These are phyloP conservation scores for Brachypodium distachyon DNA, from an alignment of 202 grass and related monocot genomes.

Conservation along the genomic window DNA sequence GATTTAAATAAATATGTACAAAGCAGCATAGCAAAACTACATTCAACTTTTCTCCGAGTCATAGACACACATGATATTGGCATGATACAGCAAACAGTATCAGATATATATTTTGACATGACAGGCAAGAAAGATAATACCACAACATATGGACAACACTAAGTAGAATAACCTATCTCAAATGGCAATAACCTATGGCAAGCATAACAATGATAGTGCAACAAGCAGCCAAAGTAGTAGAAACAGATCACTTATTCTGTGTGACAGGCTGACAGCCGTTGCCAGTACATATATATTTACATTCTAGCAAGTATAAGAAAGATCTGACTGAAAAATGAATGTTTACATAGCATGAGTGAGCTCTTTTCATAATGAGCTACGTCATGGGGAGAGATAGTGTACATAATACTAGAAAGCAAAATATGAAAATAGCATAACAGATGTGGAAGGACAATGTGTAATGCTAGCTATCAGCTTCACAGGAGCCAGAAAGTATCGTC, in stretches of 20 bases:
- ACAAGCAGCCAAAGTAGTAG: background rate
- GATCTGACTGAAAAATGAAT: conserved; percentile 2
- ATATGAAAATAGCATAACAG: background rate
- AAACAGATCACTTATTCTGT: conserved; percentile 12
- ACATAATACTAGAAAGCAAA: conserved; percentile 19
- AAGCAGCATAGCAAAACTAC: background rate
- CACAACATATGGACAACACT: background rate
- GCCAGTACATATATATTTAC: conserved; percentile 26
- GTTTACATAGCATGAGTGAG: conserved; percentile 33
- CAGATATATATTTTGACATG: background rate
- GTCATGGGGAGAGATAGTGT: conserved; percentile 4
- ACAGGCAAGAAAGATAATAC: conserved; percentile 5
- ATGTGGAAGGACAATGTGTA: conserved; percentile 7
- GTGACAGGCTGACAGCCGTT: conserved; percentile 11
- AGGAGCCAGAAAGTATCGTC: background rate
- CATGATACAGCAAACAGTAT: background rate
- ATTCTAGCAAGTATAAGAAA: conserved; percentile 27
- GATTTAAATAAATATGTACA: background rate
- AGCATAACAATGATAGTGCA: conserved; percentile 4
- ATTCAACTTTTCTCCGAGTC: background rate
- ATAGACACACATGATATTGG: background rate
- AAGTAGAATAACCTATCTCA: conserved; percentile 6
- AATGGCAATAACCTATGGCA: background rate
- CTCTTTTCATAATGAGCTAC: conserved; percentile 7
- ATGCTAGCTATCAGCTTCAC: conserved; percentile 28